Conservation (phyloP, 805 yeast species). For the Jamesozyma gamospora region DNA sequence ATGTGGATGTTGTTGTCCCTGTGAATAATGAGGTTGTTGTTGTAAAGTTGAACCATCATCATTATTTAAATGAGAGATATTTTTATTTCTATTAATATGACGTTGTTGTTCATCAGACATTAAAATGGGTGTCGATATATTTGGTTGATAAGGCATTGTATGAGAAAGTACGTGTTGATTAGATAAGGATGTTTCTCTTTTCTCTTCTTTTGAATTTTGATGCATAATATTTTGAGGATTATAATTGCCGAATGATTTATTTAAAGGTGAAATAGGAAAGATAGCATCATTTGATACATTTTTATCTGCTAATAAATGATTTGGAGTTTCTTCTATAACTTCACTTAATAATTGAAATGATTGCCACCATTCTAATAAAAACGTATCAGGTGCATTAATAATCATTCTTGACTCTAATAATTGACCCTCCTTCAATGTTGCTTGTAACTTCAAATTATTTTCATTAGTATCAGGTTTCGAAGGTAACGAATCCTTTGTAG, state of each 20-base stretch:
- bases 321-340: slow-evolving; percentile 31
- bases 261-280: slow-evolving; percentile 6
- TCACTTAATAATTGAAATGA: slow-evolving; percentile 39
- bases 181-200: not conserved
- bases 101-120: not conserved
- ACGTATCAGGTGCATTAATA: slow-evolving; percentile 37
- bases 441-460: slow-evolving; percentile 17
- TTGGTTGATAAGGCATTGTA: slow-evolving; percentile 3
- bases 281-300: not conserved
- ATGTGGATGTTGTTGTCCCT: slow-evolving; percentile 2
- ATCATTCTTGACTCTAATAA: slow-evolving; percentile 28
- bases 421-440: slow-evolving; percentile 5
- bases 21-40: slow-evolving; percentile 6
- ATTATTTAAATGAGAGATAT: not conserved
- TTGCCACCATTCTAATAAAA: slow-evolving; percentile 50
- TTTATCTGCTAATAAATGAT: slow-evolving; percentile 14
- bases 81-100: slow-evolving; percentile 2
- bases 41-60: slow-evolving; percentile 1
- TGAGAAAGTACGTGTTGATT: not conserved
- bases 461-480: slow-evolving; percentile 8
- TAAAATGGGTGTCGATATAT: slow-evolving; percentile 2
- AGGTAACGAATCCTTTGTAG: not conserved
- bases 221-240: not conserved
- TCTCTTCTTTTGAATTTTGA: not conserved
- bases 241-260: not conserved